These are phyloP conservation scores for Parietichytrium sp. DNA, from an alignment of 108 stramenopile species.

Conservation along the genomic window DNA sequence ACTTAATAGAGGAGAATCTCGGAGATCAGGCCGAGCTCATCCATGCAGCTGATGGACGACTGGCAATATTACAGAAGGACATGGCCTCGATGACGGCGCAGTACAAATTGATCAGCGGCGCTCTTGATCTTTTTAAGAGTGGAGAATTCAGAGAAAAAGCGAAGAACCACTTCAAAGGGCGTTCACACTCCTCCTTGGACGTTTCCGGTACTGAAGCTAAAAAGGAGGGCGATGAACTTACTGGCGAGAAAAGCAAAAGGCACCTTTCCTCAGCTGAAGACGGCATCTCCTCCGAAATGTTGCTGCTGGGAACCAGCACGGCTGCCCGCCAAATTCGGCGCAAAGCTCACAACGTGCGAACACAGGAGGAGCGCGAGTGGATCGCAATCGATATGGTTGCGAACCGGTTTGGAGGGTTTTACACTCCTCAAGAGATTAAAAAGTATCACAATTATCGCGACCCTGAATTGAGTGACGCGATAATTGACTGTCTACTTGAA, in stretches of 20 bases:
- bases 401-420: not conserved
- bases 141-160: conserved; percentile 28
- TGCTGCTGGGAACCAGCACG: too few species aligned
- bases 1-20: not conserved
- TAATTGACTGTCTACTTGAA: conserved; percentile 6
- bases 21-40: not conserved
- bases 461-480: conserved; percentile 1
- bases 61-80: not conserved
- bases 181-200: too few species aligned
- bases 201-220: too few species aligned
- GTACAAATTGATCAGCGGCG: not conserved
- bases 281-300: too few species aligned
- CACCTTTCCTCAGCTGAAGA: too few species aligned
- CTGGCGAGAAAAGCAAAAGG: too few species aligned
- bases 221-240: too few species aligned
- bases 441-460: not conserved
- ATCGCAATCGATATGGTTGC: conserved; percentile 17
- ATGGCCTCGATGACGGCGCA: not conserved
- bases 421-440: not conserved
- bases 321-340: not conserved
- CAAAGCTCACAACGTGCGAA: not conserved
- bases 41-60: not conserved
- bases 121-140: not conserved
- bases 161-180: not conserved
- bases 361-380: conserved; percentile 30